phyloP scores from a whole-genome alignment of 2,329 filamentous ascomycete species.

The Neospermospora avenae region DNA sequence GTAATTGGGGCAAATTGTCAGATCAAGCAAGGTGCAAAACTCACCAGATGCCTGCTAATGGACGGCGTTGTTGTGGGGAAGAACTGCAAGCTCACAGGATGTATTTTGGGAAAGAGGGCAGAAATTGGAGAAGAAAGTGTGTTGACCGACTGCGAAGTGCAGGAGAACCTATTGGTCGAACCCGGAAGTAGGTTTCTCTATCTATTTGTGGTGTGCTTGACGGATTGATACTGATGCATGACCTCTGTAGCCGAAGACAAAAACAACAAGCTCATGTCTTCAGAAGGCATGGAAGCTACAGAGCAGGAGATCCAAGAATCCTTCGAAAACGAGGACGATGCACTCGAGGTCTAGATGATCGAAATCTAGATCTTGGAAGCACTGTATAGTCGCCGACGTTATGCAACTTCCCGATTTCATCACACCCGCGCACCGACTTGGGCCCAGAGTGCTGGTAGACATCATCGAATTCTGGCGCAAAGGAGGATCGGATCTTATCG shows the following conservation, averaged over 20 bases:
- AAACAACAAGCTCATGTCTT: slow-evolving; percentile 65
- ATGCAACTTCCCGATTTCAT: background rate
- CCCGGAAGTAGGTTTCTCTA: slow-evolving; percentile 61
- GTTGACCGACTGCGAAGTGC: slow-evolving; percentile 88
- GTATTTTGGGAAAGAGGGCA: slow-evolving; percentile 77
- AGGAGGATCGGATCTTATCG: background rate
- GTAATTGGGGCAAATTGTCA: slow-evolving; percentile 86
- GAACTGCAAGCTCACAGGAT: slow-evolving; percentile 80
- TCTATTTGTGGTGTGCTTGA: slow-evolving; percentile 1
- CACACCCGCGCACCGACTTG: background rate
- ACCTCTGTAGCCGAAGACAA: slow-evolving; percentile 58
- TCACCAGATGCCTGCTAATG: slow-evolving; percentile 89
- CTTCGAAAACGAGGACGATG: slow-evolving; percentile 31
- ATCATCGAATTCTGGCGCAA: background rate
- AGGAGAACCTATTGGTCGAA: slow-evolving; percentile 83
- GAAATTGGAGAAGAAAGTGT: slow-evolving; percentile 77
- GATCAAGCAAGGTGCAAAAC: slow-evolving; percentile 79
- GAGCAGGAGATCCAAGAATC: slow-evolving; percentile 57
- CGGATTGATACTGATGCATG: slow-evolving; percentile 4
- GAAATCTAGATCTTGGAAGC: background rate
- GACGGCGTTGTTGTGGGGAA: slow-evolving; percentile 84
- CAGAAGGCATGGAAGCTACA: slow-evolving; percentile 61
- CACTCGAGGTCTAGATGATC: background rate
- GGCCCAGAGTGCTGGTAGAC: background rate
- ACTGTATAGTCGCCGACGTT: background rate